Conservation (phyloP, 2,329 filamentous ascomycete genomes). For the Malbranchea cinnamomea region DNA sequence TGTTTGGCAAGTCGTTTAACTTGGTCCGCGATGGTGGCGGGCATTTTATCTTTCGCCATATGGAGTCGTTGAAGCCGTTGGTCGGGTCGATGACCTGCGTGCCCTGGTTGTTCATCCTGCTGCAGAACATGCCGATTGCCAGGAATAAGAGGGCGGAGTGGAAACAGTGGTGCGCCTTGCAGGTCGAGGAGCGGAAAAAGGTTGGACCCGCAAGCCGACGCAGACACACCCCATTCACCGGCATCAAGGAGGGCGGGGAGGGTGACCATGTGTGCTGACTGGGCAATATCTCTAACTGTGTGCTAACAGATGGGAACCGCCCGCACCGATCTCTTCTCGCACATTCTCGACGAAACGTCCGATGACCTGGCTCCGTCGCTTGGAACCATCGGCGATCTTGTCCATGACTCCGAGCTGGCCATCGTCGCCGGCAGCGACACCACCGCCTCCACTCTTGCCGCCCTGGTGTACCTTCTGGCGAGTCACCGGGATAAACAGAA, state of each 20-base stretch:
- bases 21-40: slow-evolving; percentile 16
- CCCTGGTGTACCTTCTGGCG: slow-evolving; percentile 19
- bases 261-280: no score
- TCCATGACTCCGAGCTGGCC: slow-evolving; percentile 5
- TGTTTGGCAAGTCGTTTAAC: slow-evolving; percentile 22
- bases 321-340: slow-evolving; percentile 5
- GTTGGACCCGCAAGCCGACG: no score
- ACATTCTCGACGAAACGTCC: slow-evolving; percentile 3
- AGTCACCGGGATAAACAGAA: slow-evolving; percentile 15
- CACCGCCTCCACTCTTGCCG: slow-evolving; percentile 17
- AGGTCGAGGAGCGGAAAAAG: slow-evolving; percentile 8
- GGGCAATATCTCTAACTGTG: slow-evolving; percentile 2
- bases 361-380: background rate
- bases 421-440: slow-evolving; percentile 19
- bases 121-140: slow-evolving; percentile 11
- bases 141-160: slow-evolving; percentile 8
- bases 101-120: slow-evolving; percentile 14
- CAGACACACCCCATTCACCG: no score
- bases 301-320: slow-evolving; percentile 2
- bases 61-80: slow-evolving; percentile 11
- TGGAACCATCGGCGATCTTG: slow-evolving; percentile 2
- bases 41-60: slow-evolving; percentile 10
- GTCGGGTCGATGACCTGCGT: slow-evolving; percentile 11
- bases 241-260: no score
- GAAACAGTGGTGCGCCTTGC: slow-evolving; percentile 10